Conservation (phyloP, 2,329 filamentous ascomycete genomes). For the Curvularia verruculosa region DNA sequence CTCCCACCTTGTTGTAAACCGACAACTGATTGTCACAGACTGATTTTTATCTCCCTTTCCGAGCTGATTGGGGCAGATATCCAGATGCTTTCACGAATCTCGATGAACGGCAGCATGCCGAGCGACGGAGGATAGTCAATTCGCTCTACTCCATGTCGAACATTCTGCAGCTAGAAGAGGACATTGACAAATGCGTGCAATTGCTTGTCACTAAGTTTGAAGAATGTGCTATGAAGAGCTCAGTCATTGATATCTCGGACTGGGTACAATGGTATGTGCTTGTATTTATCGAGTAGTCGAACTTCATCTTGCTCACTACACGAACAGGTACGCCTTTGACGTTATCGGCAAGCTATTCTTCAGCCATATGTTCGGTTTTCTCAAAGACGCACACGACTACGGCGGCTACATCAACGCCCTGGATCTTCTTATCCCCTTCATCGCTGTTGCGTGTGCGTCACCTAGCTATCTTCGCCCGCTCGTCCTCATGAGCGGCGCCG, state of each 20-base stretch:
- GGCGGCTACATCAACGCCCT: conserved; percentile 1
- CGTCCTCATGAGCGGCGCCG: not conserved
- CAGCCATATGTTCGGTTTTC: conserved; percentile 11
- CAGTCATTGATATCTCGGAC: not conserved
- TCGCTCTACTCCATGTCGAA: conserved; percentile 13
- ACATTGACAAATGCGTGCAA: conserved; percentile 2
- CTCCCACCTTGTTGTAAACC: fast-evolving
- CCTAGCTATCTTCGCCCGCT: conserved; percentile 1
- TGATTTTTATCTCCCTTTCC: conserved; percentile 11
- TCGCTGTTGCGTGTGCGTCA: not conserved
- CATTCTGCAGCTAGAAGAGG: conserved; percentile 3
- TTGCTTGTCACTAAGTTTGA: not conserved
- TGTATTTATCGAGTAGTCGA: no score
- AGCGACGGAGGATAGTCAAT: conserved; percentile 12
- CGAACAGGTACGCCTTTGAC: conserved; percentile 16
- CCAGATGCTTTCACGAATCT: conserved; percentile 11
- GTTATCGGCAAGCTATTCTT: conserved; percentile 16
- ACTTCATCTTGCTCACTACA: not conserved
- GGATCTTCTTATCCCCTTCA: not conserved
- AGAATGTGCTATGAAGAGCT: not conserved
- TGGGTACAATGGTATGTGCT: conserved; percentile 7
- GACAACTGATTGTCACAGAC: not conserved
- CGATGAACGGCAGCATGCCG: conserved; percentile 7
- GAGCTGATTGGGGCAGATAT: conserved; percentile 6
- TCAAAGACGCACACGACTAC: not conserved